Evolutionary conservation across 176 grass and related monocot species (phyloP).

Genomic region (Olyra latifolia): DNA sequence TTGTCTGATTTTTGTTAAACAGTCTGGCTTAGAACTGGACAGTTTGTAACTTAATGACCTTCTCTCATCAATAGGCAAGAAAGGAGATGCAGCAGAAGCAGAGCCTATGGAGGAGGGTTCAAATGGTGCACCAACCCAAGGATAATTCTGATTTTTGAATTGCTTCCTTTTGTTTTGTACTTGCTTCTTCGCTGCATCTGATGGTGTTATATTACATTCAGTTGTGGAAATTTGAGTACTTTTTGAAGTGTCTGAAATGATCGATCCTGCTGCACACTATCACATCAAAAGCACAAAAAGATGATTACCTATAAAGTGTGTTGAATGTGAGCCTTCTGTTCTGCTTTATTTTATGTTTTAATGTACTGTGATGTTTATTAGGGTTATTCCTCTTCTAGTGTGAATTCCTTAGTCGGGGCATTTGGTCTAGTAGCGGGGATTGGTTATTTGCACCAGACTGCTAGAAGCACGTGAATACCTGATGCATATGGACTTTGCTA

Average conservation of each 20-base stretch:
- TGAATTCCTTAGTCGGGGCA: neutral
- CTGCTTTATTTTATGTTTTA: neutral
- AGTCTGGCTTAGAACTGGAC: neutral
- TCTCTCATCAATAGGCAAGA: slow-evolving; percentile 63
- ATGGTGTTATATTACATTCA: slow-evolving; percentile 52
- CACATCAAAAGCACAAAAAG: slow-evolving; percentile 31
- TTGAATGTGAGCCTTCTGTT: neutral
- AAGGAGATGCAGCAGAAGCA: slow-evolving; percentile 66
- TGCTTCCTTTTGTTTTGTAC: slow-evolving; percentile 34
- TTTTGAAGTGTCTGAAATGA: slow-evolving; percentile 29
- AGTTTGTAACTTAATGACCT: neutral
- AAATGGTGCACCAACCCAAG: slow-evolving; percentile 52
- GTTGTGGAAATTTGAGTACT: slow-evolving; percentile 48
- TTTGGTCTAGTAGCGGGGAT: neutral
- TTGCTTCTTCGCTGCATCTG: slow-evolving; percentile 47
- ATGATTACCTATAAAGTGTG: slow-evolving; percentile 24
- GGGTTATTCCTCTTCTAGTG: neutral
- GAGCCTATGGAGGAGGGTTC: slow-evolving; percentile 70
- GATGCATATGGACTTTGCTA: neutral
- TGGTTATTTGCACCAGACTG: neutral
- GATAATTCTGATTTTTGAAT: slow-evolving; percentile 49
- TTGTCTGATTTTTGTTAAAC: neutral
- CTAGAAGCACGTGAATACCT: neutral
- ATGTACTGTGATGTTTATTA: neutral
- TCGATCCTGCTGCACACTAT: slow-evolving; percentile 23